These are phyloP conservation scores for Primulina tabacum DNA, from an alignment of 257 asterid species.

Conservation along the genomic window DNA sequence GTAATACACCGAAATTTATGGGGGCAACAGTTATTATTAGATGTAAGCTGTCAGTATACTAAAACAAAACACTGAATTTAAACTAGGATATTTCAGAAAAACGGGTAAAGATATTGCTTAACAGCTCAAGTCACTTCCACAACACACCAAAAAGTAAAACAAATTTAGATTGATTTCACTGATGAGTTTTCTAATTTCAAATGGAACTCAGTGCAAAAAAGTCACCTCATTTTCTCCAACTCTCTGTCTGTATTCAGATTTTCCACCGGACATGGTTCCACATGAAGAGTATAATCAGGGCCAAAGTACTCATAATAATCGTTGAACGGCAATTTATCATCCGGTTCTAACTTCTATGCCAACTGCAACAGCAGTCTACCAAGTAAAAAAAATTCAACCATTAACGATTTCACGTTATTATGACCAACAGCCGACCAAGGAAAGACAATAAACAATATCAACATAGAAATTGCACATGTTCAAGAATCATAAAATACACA, in stretches of 20 bases:
- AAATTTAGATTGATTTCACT: background rate
- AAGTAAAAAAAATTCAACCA: slow-evolving; percentile 28
- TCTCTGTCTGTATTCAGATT: slow-evolving; percentile 58
- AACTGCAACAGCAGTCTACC: slow-evolving; percentile 90
- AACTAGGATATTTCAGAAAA: background rate
- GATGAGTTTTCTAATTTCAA: slow-evolving; percentile 11
- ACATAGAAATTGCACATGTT: background rate
- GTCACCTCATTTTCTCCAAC: slow-evolving; percentile 72
- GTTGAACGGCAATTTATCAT: slow-evolving; percentile 71
- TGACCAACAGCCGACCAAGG: background rate
- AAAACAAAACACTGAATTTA: background rate
- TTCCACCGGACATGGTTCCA: slow-evolving; percentile 61
- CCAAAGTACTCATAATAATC: slow-evolving; percentile 88
- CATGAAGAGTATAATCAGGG: slow-evolving; percentile 72
- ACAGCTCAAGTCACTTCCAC: background rate
- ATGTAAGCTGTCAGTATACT: background rate
- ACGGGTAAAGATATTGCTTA: background rate
- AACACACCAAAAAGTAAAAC: background rate
- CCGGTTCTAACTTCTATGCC: slow-evolving; percentile 87
- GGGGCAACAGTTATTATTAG: background rate
- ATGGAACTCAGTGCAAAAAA: slow-evolving; percentile 2
- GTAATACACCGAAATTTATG: background rate
- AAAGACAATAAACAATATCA: background rate
- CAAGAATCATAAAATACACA: background rate
- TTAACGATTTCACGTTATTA: slow-evolving; percentile 4